phyloP scores from a whole-genome alignment of 106 monocot genomes.

The Triglochin maritima region DNA sequence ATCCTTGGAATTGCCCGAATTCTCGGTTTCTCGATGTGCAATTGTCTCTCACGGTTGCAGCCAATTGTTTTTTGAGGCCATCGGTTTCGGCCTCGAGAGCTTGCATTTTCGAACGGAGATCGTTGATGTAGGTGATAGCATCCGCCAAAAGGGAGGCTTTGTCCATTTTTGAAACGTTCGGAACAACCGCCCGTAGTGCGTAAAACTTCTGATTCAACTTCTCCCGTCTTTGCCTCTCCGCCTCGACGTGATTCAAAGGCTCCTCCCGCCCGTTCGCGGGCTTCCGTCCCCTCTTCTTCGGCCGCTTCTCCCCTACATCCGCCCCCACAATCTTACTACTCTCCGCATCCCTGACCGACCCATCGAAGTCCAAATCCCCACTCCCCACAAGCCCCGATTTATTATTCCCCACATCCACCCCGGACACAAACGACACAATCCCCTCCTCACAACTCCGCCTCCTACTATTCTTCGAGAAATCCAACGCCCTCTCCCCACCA shows the following conservation, averaged over 20 bases:
- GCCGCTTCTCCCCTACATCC: slow-evolving; percentile 10
- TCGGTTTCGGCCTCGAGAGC: slow-evolving; percentile 38
- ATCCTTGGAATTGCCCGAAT: background rate
- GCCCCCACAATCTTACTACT: too few relatives aligned
- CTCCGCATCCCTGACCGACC: too few relatives aligned
- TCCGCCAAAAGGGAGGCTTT: slow-evolving; percentile 83
- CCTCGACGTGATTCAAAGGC: slow-evolving; percentile 67
- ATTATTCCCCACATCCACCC: too few relatives aligned
- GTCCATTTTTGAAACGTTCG: slow-evolving; percentile 93
- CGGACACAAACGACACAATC: too few relatives aligned
- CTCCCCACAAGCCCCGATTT: too few relatives aligned
- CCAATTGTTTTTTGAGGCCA: background rate
- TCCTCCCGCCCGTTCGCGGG: slow-evolving; percentile 65
- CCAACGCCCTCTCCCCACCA: too few relatives aligned
- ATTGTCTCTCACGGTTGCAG: too few relatives aligned
- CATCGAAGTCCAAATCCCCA: too few relatives aligned
- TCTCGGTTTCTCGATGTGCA: background rate
- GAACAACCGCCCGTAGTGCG: slow-evolving; percentile 77
- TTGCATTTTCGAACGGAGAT: slow-evolving; percentile 35
- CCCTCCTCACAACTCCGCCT: too few relatives aligned
- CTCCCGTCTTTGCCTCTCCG: slow-evolving; percentile 67
- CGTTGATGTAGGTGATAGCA: slow-evolving; percentile 70
- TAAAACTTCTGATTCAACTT: slow-evolving; percentile 87
- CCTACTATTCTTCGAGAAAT: too few relatives aligned
- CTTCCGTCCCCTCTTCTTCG: slow-evolving; percentile 57